phyloP scores from a whole-genome alignment of 2,329 filamentous ascomycete genomes.

The Diplodia seriata region DNA sequence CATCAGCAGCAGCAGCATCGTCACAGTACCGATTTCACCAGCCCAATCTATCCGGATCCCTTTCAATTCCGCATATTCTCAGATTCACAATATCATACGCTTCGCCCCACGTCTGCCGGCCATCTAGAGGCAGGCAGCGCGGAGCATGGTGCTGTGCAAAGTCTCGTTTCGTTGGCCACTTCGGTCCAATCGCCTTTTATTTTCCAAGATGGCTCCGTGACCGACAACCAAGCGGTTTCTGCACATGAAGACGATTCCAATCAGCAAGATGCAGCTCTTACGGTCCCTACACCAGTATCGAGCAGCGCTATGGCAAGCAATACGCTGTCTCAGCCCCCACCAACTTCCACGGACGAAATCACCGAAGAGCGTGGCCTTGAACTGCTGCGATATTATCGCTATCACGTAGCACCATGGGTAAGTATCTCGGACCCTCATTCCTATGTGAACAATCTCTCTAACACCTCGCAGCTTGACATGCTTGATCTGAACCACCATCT shows the following conservation, averaged over 20 bases:
- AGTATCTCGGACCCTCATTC: constrained; percentile 25
- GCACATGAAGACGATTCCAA: background rate
- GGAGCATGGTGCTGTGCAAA: constrained; percentile 20
- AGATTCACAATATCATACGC: background rate
- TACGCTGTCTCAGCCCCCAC: background rate
- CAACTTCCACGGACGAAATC: background rate
- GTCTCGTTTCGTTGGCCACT: constrained; percentile 9
- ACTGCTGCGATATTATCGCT: constrained; percentile 55
- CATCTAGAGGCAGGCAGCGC: constrained; percentile 4
- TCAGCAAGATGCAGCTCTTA: constrained; percentile 4
- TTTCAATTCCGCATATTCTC: background rate
- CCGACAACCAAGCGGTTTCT: constrained; percentile 12
- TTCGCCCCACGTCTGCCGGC: background rate
- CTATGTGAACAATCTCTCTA: constrained; percentile 10
- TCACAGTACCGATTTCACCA: background rate
- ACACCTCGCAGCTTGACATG: constrained; percentile 59
- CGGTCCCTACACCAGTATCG: background rate
- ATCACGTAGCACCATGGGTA: constrained; percentile 62
- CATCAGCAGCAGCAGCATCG: background rate
- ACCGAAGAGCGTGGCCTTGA: constrained; percentile 43
- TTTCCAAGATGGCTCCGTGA: constrained; percentile 38
- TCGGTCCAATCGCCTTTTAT: constrained; percentile 37
- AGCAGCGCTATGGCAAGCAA: background rate
- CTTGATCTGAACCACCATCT: constrained; percentile 63
- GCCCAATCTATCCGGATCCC: background rate